These are phyloP conservation scores for Neurospora sp. DNA, from an alignment of 495 filamentous ascomycete species.

Conservation along the genomic window DNA sequence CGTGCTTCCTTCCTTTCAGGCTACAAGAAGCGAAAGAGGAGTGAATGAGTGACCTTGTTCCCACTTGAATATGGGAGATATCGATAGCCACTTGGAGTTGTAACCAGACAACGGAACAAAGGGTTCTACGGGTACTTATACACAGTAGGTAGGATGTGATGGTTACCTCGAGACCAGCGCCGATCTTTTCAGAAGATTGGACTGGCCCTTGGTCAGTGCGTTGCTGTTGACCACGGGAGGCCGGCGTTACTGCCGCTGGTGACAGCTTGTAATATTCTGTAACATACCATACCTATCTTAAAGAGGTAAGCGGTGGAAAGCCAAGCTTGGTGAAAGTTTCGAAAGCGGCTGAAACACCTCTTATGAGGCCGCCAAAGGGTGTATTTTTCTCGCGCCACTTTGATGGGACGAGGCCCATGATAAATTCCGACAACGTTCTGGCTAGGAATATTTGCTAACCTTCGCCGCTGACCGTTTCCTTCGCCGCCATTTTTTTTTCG, in stretches of 20 bases:
- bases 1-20: background rate
- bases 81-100: background rate
- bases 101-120: background rate
- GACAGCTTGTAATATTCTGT: background rate
- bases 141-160: background rate
- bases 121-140: background rate
- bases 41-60: background rate
- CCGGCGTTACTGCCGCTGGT: background rate
- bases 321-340: background rate
- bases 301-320: background rate
- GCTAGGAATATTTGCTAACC: background rate
- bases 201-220: background rate
- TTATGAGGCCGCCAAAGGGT: background rate
- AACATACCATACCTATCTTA: background rate
- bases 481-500: background rate
- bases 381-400: background rate
- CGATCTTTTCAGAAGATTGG: background rate
- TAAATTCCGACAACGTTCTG: background rate
- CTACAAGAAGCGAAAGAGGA: background rate
- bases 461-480: background rate
- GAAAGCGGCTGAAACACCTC: background rate
- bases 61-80: background rate
- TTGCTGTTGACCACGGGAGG: background rate
- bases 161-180: background rate
- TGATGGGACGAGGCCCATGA: background rate